A percentile compares a stretch with the other conserved stretches of the same genome.
Conservation (phyloP, 1,284 basidiomycete species). For the Coniophora puteana region DNA sequence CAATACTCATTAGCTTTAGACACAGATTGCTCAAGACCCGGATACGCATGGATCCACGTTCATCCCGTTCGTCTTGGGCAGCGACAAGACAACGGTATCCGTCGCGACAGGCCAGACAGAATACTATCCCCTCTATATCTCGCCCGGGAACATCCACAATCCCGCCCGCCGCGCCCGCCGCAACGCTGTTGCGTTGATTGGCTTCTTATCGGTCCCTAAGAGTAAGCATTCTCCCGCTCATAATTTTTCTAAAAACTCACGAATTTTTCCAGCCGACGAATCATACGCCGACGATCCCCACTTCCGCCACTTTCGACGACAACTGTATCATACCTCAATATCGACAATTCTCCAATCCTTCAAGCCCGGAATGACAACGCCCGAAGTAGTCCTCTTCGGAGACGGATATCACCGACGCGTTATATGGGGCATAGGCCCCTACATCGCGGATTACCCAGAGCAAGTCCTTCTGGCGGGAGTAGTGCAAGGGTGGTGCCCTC, state of each 20-base stretch:
- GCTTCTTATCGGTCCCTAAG: conserved; percentile 32
- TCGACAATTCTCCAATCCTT: conserved; percentile 6
- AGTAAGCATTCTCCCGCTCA: conserved; percentile 6
- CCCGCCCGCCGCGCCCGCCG: conserved; percentile 23
- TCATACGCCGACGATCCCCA: conserved; percentile 2
- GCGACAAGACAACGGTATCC: conserved; percentile 34
- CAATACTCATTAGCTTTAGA: neutral
- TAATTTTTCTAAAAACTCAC: neutral
- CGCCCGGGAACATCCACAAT: conserved; percentile 29
- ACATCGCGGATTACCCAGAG: conserved; percentile 16
- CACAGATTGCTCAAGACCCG: conserved; percentile 9
- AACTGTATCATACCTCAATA: conserved; percentile 10
- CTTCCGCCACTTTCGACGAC: conserved; percentile 6
- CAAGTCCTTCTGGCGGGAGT: conserved; percentile 13
- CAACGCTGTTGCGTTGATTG: conserved; percentile 24
- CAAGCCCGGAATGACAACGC: conserved; percentile 4
- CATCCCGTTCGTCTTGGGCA: conserved; percentile 29
- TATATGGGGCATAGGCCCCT: conserved; percentile 10
- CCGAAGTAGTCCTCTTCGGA: neutral
- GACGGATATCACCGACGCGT: conserved; percentile 5
- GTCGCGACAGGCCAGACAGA: conserved; percentile 32
- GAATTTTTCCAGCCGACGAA: conserved; percentile 6
- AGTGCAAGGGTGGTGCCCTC: conserved; percentile 13
- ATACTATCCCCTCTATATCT: conserved; percentile 30
- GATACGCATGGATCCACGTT: conserved; percentile 25